Base-by-base conservation (phyloP, 2,329 filamentous ascomycete genomes). In the Aspergillus awamori region DNA sequence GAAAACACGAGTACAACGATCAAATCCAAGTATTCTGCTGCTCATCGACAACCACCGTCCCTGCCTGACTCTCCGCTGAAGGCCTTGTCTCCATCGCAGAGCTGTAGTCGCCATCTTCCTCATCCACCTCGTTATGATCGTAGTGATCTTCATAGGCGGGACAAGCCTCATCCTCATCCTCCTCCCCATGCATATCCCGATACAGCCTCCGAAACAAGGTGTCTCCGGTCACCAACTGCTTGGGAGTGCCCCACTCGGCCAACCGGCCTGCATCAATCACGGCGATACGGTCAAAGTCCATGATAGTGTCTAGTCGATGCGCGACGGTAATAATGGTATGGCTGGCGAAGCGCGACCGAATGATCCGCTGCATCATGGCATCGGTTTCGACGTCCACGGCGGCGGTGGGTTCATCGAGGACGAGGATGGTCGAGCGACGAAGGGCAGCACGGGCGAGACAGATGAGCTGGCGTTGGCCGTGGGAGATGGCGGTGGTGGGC, bases 391-490 rank as follows among this genome's bases (percentile, higher is more conserved):
- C 48, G 15, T 52, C 48, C 28, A 52, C 48, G 30, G 26, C 26
- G 30, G 48, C n/a, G 28, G 15, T 39, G 5, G 33, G 33, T 15
- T 53, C 51, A n/a, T 53, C 51, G 4, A 53, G n/a, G 6, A 53
- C 20, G 4, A 53, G 8, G 6, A 53, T 26, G 2, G 11, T 53
- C 28, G n/a, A 22, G n/a, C 10, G 30, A 1, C 17, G 41, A 8
- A 53, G 26, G 24, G 92, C 88, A 48, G 89, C 89, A 17, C 89
- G 85, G 0, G 89, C 89, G 2, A 92, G 84, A 69, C 88, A 91
- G 22, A 92, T 83, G 0, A 92, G 86, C 74, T 92, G 89, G 8
- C 88, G 84, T 72, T 92, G 89, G 13, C 89, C 89, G 69, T 91
- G 89, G 0, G 88, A 90, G n/a, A 92, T 80, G n/a, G 73, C 72